These are phyloP conservation scores for Annulohypoxylon moriforme DNA, from an alignment of 495 filamentous ascomycete genomes.

Conservation along the genomic window DNA sequence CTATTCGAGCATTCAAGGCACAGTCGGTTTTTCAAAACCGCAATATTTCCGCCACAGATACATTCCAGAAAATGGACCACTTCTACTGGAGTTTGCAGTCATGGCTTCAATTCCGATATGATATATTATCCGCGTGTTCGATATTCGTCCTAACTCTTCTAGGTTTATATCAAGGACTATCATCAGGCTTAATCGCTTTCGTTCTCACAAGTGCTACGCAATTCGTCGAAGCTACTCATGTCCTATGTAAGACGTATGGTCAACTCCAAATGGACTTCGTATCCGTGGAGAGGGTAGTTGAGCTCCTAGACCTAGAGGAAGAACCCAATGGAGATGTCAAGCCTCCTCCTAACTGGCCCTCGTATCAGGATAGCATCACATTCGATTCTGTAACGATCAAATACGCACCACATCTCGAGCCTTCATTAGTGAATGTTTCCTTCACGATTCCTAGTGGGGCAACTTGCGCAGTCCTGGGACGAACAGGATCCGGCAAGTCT, in stretches of 20 bases:
- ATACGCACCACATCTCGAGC: slow-evolving; percentile 80
- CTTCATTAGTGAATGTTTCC: slow-evolving; percentile 70
- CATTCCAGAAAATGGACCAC: slow-evolving; percentile 91
- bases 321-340: slow-evolving; percentile 72
- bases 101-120: slow-evolving; percentile 84
- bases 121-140: slow-evolving; percentile 73
- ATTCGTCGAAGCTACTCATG: slow-evolving; percentile 76
- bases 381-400: slow-evolving; percentile 81
- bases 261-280: slow-evolving; percentile 91
- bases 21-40: slow-evolving; percentile 78
- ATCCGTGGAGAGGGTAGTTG: slow-evolving; percentile 84
- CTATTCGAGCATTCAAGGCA: slow-evolving; percentile 79
- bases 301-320: slow-evolving; percentile 78
- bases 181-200: slow-evolving; percentile 81
- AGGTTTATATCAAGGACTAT: slow-evolving; percentile 74
- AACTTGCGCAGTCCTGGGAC: slow-evolving; percentile 73
- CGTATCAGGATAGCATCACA: slow-evolving; percentile 71
- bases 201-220: slow-evolving; percentile 71
- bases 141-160: slow-evolving; percentile 77
- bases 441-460: slow-evolving; percentile 78
- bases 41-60: slow-evolving; percentile 79
- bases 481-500: slow-evolving; percentile 73
- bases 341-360: slow-evolving; percentile 82
- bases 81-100: slow-evolving; percentile 89
- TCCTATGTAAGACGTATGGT: slow-evolving; percentile 78